phyloP scores from a whole-genome alignment of 495 filamentous ascomycete genomes.

The Chaetomium cochliodes region DNA sequence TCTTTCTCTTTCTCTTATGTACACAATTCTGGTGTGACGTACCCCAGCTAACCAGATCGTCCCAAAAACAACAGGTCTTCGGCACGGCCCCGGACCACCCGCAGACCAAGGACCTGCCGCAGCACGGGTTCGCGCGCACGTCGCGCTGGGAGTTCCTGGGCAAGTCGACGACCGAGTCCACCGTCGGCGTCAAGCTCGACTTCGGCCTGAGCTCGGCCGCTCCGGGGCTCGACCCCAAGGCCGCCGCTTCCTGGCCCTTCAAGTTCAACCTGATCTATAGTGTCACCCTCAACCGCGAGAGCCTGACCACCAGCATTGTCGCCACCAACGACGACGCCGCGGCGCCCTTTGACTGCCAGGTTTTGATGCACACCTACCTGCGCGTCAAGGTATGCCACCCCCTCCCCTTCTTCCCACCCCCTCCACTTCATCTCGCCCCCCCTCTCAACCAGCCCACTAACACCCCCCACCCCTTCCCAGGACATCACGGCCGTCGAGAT shows the following conservation, averaged over 20 bases:
- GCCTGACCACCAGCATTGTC: slow-evolving; percentile 77
- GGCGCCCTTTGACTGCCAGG: slow-evolving; percentile 83
- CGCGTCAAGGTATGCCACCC: slow-evolving; percentile 61
- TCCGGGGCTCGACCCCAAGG: slow-evolving; percentile 62
- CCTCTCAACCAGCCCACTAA: slow-evolving; percentile 5
- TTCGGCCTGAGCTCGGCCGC: slow-evolving; percentile 73
- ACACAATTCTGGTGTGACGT: no score
- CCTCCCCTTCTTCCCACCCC: slow-evolving; percentile 1
- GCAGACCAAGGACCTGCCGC: slow-evolving; percentile 70
- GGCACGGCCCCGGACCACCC: slow-evolving; percentile 74
- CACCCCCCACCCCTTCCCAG: slow-evolving; percentile 39
- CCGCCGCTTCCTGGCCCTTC: slow-evolving; percentile 69
- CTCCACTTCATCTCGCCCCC: not conserved
- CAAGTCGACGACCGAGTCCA: slow-evolving; percentile 60
- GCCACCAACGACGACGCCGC: slow-evolving; percentile 83
- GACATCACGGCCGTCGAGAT: slow-evolving; percentile 70
- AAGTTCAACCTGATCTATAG: slow-evolving; percentile 89
- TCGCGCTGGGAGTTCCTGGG: slow-evolving; percentile 76
- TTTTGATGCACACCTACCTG: slow-evolving; percentile 89
- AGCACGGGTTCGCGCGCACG: slow-evolving; percentile 94
- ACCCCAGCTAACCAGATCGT: not conserved
- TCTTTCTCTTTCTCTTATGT: not conserved
- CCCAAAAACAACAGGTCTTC: slow-evolving; percentile 64
- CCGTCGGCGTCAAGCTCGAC: slow-evolving; percentile 71
- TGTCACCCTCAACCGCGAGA: slow-evolving; percentile 73